These are phyloP conservation scores for Moesziomyces sp. DNA, from an alignment of 1,284 basidiomycete genomes.

Conservation along the genomic window DNA sequence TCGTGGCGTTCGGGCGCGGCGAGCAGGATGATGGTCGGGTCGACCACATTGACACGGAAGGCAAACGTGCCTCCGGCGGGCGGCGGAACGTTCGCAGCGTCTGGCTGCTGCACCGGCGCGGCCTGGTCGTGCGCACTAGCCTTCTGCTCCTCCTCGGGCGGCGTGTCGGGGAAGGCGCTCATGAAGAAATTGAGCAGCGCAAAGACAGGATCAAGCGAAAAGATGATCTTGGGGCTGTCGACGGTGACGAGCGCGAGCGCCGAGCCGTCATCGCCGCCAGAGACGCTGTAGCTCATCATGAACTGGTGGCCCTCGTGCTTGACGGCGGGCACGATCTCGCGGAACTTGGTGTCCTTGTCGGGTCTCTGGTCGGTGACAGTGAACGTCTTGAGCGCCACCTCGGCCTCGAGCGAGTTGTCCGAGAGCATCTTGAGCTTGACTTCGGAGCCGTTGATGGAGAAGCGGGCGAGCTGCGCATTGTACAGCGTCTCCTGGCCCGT, in stretches of 20 bases:
- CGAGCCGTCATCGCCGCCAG: slow-evolving; percentile 73
- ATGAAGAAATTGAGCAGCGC: slow-evolving; percentile 86
- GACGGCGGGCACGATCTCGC: slow-evolving; percentile 93
- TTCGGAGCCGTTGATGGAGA: slow-evolving; percentile 83
- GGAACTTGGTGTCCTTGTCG: slow-evolving; percentile 81
- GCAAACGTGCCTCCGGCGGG: slow-evolving; percentile 65
- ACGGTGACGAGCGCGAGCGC: slow-evolving; percentile 85
- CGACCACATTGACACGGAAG: slow-evolving; percentile 89
- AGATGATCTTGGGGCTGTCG: slow-evolving; percentile 92
- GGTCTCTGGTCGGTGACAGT: slow-evolving; percentile 89
- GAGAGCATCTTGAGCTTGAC: slow-evolving; percentile 86
- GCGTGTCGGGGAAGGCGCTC: slow-evolving; percentile 71
- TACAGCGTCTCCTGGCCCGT: slow-evolving; percentile 75
- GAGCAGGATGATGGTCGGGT: slow-evolving; percentile 88
- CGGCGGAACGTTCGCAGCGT: neutral
- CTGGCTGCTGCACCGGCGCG: slow-evolving; percentile 1
- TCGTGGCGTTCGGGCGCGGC: slow-evolving; percentile 83
- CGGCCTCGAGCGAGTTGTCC: slow-evolving; percentile 84
- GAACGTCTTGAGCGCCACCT: slow-evolving; percentile 87
- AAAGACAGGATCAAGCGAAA: slow-evolving; percentile 92
- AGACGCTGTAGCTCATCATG: slow-evolving; percentile 88
- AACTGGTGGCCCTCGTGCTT: slow-evolving; percentile 91
- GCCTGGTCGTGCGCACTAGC: neutral
- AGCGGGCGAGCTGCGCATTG: slow-evolving; percentile 84
- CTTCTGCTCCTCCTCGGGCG: slow-evolving; percentile 8